Evolutionary conservation across 331 rosid species (phyloP).

Genomic region (Dryas integrifolia): DNA sequence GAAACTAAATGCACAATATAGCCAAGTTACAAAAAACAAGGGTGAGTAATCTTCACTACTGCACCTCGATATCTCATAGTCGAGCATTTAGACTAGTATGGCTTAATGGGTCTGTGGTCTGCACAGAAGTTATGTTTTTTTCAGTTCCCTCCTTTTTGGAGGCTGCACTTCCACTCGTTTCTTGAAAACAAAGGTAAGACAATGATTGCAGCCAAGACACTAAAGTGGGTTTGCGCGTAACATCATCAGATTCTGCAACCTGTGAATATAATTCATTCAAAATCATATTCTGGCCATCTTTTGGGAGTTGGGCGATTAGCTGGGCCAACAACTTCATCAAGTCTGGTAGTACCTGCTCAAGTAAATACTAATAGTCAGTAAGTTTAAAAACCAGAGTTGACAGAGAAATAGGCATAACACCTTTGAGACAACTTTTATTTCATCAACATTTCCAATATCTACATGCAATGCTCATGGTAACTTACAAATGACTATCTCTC

Average conservation of each 20-base stretch:
- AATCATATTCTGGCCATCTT: conserved; percentile 63
- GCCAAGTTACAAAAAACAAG: neutral
- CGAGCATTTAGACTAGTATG: conserved; percentile 47
- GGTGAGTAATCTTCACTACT: neutral
- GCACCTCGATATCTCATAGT: conserved; percentile 40
- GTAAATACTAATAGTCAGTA: conserved; percentile 17
- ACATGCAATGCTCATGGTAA: neutral
- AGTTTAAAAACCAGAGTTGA: conserved; percentile 21
- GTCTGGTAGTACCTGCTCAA: conserved; percentile 71
- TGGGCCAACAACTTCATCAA: conserved; percentile 81
- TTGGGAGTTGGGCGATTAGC: conserved; percentile 58
- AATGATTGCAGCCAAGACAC: conserved; percentile 96
- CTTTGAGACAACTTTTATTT: neutral
- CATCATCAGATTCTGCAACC: conserved; percentile 92
- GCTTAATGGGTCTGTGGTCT: conserved; percentile 32
- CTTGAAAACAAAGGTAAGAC: conserved; percentile 67
- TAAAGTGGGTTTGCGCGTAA: conserved; percentile 68
- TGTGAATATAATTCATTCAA: conserved; percentile 73
- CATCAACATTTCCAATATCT: conserved; percentile 14
- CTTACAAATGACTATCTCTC: conserved; percentile 10
- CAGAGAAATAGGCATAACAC: conserved; percentile 12
- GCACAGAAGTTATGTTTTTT: conserved; percentile 23
- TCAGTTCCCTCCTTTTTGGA: conserved; percentile 32
- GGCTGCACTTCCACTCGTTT: conserved; percentile 33
- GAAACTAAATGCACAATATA: neutral